phyloP scores from a whole-genome alignment of 148 eudicot genomes.

The Rhododendron henanense region DNA sequence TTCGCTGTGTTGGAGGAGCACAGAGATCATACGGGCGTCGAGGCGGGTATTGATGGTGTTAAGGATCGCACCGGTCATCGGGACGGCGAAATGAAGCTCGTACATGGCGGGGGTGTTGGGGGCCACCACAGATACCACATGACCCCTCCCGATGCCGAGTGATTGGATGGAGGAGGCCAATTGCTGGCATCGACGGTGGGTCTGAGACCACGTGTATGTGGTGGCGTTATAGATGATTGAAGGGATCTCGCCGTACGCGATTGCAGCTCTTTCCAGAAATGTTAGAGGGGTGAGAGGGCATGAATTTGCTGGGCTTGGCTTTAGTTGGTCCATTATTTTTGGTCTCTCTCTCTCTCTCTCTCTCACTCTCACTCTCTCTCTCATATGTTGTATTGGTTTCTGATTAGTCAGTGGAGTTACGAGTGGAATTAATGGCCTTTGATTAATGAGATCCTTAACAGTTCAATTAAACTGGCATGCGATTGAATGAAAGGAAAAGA shows the following conservation, averaged over 20 bases:
- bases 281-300: conserved; percentile 56
- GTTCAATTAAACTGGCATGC: neutral
- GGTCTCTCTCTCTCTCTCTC: neutral
- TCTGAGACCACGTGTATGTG: conserved; percentile 63
- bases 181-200: conserved; percentile 42
- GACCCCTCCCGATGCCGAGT: conserved; percentile 24
- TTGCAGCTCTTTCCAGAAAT: conserved; percentile 62
- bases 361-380: neutral
- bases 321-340: conserved; percentile 45
- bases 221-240: conserved; percentile 45
- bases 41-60: conserved; percentile 42
- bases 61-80: conserved; percentile 43
- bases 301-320: conserved; percentile 51
- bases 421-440: neutral
- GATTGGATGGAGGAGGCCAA: conserved; percentile 45
- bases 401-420: neutral
- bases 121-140: conserved; percentile 43
- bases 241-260: conserved; percentile 49
- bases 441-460: neutral
- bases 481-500: too few species aligned
- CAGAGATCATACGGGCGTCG: conserved; percentile 33
- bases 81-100: conserved; percentile 46
- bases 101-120: conserved; percentile 52
- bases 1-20: conserved; percentile 33
- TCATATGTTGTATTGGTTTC: neutral